Conservation (phyloP, 1,284 basidiomycete species). For the Irpex sp. region DNA sequence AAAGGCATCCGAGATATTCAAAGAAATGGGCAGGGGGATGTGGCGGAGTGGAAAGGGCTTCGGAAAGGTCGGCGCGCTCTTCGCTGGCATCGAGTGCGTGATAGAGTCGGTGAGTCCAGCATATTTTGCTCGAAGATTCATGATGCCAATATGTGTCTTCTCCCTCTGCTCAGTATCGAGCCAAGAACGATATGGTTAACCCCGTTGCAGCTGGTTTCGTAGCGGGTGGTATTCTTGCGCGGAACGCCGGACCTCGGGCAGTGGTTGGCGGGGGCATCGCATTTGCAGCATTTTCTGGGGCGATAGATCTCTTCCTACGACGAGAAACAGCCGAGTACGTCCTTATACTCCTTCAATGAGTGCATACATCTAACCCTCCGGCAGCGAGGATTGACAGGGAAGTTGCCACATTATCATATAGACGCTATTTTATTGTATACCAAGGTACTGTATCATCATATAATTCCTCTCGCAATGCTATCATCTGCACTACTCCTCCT, state of each 20-base stretch:
- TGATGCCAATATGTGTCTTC: not conserved
- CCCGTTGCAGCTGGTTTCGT: conserved; percentile 70
- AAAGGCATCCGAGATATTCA: conserved; percentile 85
- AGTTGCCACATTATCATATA: not conserved
- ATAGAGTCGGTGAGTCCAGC: conserved; percentile 80
- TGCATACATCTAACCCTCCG: not conserved
- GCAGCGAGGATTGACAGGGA: conserved; percentile 11
- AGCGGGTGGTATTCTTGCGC: conserved; percentile 79
- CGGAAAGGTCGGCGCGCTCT: conserved; percentile 92
- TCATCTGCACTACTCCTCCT: conserved; percentile 3
- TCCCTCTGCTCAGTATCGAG: conserved; percentile 69
- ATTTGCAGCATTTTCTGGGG: conserved; percentile 89
- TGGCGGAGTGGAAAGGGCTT: conserved; percentile 90
- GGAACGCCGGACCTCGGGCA: conserved; percentile 81
- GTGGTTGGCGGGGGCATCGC: conserved; percentile 80
- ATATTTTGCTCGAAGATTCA: conserved; percentile 2
- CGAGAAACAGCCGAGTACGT: conserved; percentile 83
- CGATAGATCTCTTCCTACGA: conserved; percentile 83
- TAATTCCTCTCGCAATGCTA: conserved; percentile 11
- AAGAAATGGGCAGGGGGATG: conserved; percentile 94
- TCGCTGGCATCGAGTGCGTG: conserved; percentile 92
- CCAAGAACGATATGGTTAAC: conserved; percentile 93
- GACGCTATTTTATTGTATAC: conserved; percentile 8
- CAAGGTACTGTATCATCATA: conserved; percentile 5
- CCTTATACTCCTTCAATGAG: not conserved